A percentile compares a stretch with the other conserved stretches of the same genome.
Evolutionary conservation across 2,329 filamentous ascomycete species (phyloP).

Genomic region (Xylariaceae sp.): DNA sequence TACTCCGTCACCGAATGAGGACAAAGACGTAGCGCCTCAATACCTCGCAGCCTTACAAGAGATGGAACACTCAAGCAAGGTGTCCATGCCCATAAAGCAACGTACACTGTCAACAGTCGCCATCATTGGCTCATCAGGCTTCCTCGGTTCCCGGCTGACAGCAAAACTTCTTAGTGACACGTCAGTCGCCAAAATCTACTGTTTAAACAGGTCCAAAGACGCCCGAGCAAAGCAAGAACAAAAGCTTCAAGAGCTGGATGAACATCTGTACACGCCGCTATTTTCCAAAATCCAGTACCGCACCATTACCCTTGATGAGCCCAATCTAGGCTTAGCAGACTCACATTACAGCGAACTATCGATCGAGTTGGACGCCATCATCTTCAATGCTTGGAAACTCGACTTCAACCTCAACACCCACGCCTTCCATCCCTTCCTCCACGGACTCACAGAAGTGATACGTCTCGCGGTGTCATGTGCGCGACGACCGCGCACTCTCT

Average conservation of each 20-base stretch:
- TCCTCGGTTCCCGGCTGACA: conserved; percentile 7
- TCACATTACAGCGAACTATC: conserved; percentile 2
- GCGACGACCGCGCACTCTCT: conserved; percentile 13
- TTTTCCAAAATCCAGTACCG: conserved; percentile 6
- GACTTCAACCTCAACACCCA: conserved; percentile 15
- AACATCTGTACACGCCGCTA: background rate
- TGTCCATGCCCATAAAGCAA: background rate
- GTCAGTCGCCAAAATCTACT: conserved; percentile 4
- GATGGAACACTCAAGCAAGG: background rate
- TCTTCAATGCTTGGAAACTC: conserved; percentile 19
- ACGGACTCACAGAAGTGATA: conserved; percentile 2
- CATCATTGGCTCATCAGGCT: conserved; percentile 16
- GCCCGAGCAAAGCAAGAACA: conserved; percentile 1
- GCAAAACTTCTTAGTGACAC: conserved; percentile 3
- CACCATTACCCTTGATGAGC: conserved; percentile 7
- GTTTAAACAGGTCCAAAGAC: conserved; percentile 4
- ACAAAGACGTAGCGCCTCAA: conserved; percentile 5
- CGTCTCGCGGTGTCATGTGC: conserved; percentile 4
- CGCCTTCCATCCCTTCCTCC: conserved; percentile 16
- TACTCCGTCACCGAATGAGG: background rate
- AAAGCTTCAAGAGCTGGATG: background rate
- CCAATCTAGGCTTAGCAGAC: conserved; percentile 2
- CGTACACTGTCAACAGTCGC: conserved; percentile 6
- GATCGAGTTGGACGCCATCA: conserved; percentile 10
- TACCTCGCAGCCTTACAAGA: conserved; percentile 1